Conservation (phyloP, 805 yeast species). For the Ogataea corticis region DNA sequence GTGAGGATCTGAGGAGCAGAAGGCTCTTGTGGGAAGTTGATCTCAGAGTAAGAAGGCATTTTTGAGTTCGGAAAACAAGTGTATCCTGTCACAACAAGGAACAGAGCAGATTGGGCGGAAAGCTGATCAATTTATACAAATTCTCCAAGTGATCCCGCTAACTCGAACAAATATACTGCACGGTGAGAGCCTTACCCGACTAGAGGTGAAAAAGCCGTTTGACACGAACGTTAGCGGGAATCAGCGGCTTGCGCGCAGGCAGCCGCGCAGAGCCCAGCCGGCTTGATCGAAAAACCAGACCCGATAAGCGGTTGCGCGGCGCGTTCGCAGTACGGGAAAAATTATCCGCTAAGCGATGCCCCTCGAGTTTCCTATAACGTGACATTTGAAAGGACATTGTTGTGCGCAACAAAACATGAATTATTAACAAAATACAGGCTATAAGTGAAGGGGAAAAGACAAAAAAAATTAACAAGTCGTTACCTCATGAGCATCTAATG, state of each 20-base stretch:
- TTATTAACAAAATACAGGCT: neutral
- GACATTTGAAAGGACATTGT: neutral
- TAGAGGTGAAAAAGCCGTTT: neutral
- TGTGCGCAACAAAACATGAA: neutral
- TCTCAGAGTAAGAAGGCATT: slow-evolving; percentile 44
- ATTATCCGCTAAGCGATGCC: slow-evolving; percentile 5
- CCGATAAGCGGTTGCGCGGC: too few species aligned
- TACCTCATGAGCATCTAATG: slow-evolving; percentile 4
- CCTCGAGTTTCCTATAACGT: slow-evolving; percentile 1
- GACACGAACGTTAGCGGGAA: neutral
- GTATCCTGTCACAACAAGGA: neutral
- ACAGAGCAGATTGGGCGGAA: neutral
- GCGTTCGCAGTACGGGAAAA: neutral
- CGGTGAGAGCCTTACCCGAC: neutral
- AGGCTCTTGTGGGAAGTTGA: slow-evolving; percentile 82
- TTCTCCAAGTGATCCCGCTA: neutral
- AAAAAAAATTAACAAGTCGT: neutral
- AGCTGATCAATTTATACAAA: neutral
- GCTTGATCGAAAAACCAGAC: too few species aligned
- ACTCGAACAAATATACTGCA: neutral
- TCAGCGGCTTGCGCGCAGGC: neutral
- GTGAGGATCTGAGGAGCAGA: slow-evolving; percentile 60
- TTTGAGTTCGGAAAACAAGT: neutral
- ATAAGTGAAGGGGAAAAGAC: neutral
- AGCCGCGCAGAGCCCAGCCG: too few species aligned